Conservation (phyloP, 2,329 filamentous ascomycete species). For the Westerdykella aurantiaca region DNA sequence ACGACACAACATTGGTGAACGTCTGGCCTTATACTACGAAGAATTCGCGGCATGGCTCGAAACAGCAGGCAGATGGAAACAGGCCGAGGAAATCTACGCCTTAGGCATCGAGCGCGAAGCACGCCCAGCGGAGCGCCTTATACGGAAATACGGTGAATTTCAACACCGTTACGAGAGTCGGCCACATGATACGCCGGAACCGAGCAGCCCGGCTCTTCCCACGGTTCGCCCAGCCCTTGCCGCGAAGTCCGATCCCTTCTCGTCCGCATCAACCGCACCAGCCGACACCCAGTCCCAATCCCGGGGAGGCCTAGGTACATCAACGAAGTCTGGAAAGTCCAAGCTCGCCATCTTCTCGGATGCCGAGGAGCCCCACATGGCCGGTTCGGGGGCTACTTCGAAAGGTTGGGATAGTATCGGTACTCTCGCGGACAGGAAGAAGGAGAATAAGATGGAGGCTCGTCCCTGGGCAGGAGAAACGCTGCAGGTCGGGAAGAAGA, state of each 20-base stretch:
- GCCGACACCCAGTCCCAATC: slow-evolving; percentile 61
- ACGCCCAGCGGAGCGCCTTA: slow-evolving; percentile 69
- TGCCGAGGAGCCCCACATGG: slow-evolving; percentile 51
- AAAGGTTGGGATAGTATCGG: slow-evolving; percentile 92
- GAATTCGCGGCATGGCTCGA: slow-evolving; percentile 95
- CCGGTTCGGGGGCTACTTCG: slow-evolving; percentile 51
- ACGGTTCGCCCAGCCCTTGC: slow-evolving; percentile 76
- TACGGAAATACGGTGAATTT: slow-evolving; percentile 91
- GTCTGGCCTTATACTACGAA: slow-evolving; percentile 88
- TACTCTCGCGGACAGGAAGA: slow-evolving; percentile 78
- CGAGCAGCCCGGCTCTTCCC: slow-evolving; percentile 81
- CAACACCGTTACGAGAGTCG: slow-evolving; percentile 68
- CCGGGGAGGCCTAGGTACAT: slow-evolving; percentile 41
- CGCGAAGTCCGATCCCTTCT: slow-evolving; percentile 78
- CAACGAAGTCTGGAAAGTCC: slow-evolving; percentile 61
- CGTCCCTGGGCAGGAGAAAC: slow-evolving; percentile 92
- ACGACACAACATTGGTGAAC: slow-evolving; percentile 80
- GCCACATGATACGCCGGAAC: slow-evolving; percentile 57
- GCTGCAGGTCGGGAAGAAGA: slow-evolving; percentile 78
- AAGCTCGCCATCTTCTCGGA: slow-evolving; percentile 94
- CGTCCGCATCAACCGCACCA: slow-evolving; percentile 42
- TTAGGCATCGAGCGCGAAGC: slow-evolving; percentile 86
- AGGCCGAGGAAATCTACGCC: slow-evolving; percentile 91
- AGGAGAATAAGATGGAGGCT: slow-evolving; percentile 83
- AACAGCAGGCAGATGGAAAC: slow-evolving; percentile 71